Evolutionary conservation across 306 rosid genomes (phyloP).

Genomic region (Vigna reflexopilosa): DNA sequence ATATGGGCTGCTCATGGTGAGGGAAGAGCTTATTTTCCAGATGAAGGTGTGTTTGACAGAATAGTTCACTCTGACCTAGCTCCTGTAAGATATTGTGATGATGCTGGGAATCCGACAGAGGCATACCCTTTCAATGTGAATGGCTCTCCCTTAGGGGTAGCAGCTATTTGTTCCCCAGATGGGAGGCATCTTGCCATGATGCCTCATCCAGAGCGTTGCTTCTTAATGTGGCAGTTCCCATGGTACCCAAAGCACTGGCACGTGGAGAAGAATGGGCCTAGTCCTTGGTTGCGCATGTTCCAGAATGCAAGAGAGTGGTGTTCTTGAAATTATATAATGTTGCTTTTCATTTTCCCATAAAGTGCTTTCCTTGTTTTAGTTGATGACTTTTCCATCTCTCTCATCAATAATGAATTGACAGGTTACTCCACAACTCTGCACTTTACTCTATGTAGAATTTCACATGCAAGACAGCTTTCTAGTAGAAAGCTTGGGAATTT

Average conservation of each 20-base stretch:
- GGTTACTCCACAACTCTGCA: conserved; percentile 19
- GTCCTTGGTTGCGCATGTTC: conserved; percentile 92
- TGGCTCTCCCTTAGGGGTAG: conserved; percentile 91
- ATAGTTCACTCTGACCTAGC: conserved; percentile 70
- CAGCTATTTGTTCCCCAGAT: conserved; percentile 90
- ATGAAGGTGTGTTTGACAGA: conserved; percentile 67
- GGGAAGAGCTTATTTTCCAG: conserved; percentile 92
- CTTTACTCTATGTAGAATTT: conserved; percentile 18
- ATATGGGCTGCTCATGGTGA: conserved; percentile 95
- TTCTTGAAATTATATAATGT: conserved; percentile 36
- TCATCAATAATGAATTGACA: conserved; percentile 24
- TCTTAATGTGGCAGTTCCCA: conserved; percentile 95
- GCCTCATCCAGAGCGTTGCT: conserved; percentile 99
- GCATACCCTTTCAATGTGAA: conserved; percentile 83
- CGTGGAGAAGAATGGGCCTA: conserved; percentile 81
- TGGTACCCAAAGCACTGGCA: conserved; percentile 93
- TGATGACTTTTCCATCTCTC: neutral
- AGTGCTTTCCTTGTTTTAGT: neutral
- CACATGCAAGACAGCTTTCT: conserved; percentile 26
- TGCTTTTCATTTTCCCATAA: neutral
- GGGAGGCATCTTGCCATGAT: conserved; percentile 97
- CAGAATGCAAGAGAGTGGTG: conserved; percentile 73
- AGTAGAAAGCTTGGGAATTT: conserved; percentile 10
- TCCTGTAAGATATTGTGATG: conserved; percentile 86
- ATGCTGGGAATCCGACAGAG: conserved; percentile 80